Evolutionary conservation across 1,284 basidiomycete genomes (phyloP).

Genomic region (Ceratobasidium sp.): DNA sequence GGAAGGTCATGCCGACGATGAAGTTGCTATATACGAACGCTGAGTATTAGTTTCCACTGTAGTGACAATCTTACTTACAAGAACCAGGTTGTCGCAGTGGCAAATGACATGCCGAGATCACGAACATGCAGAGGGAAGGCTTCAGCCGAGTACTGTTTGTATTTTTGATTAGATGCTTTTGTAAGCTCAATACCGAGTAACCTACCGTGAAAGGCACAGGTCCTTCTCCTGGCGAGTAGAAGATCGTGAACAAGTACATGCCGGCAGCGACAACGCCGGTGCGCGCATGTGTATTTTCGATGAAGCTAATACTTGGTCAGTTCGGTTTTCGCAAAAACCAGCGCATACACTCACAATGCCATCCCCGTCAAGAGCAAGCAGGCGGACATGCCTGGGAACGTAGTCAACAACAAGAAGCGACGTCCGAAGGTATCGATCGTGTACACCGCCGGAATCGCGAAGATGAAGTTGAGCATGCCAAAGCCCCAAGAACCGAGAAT

Average conservation of each 20-base stretch:
- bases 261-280: constrained; percentile 70
- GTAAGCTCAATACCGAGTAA: constrained; percentile 46
- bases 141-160: constrained; percentile 72
- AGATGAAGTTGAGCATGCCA: constrained; percentile 67
- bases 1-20: constrained; percentile 79
- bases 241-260: constrained; percentile 74
- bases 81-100: constrained; percentile 75
- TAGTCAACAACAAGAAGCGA: constrained; percentile 73
- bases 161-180: not conserved
- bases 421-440: constrained; percentile 75
- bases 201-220: constrained; percentile 81
- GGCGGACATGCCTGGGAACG: constrained; percentile 76
- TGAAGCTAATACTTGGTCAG: constrained; percentile 56
- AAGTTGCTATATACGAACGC: constrained; percentile 62
- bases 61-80: constrained; percentile 56
- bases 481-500: constrained; percentile 75
- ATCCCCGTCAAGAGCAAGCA: constrained; percentile 76
- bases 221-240: constrained; percentile 81
- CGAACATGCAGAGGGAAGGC: constrained; percentile 81
- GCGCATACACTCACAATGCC: constrained; percentile 61
- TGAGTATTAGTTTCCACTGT: not conserved
- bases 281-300: constrained; percentile 61
- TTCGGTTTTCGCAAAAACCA: constrained; percentile 51
- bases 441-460: constrained; percentile 64
- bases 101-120: constrained; percentile 79